Percentiles rank a stretch among this genome's conserved stretches.
Conservation (phyloP, 2,329 filamentous ascomycete species). For the Talaromyces rugulosus region DNA sequence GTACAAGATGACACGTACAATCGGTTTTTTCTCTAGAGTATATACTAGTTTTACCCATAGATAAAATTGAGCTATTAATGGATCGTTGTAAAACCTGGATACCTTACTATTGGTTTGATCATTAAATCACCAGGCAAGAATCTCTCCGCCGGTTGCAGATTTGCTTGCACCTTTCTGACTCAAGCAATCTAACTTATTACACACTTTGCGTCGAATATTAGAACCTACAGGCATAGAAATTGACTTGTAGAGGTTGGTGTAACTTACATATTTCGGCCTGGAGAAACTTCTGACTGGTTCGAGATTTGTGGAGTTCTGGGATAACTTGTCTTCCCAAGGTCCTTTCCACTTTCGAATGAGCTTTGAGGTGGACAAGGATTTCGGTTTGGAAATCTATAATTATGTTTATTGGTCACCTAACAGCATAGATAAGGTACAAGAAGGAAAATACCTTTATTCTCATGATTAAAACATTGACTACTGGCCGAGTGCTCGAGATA, state of each 20-base stretch:
- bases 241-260: neutral
- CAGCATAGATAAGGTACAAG: neutral
- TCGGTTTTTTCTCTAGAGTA: neutral
- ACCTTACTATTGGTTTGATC: neutral
- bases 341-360: constrained; percentile 15
- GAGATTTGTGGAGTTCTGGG: constrained; percentile 11
- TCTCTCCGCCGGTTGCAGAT: neutral
- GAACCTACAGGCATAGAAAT: neutral
- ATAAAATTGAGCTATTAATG: neutral
- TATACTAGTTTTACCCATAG: neutral
- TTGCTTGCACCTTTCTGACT: neutral
- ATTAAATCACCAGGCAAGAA: constrained; percentile 6
- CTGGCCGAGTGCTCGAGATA: neutral
- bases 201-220: neutral
- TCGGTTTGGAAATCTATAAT: constrained; percentile 6
- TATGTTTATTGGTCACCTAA: neutral
- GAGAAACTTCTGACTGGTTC: constrained; percentile 8
- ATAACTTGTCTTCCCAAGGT: constrained; percentile 11
- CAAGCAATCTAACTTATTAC: constrained; percentile 9
- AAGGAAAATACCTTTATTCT: constrained; percentile 2
- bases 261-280: constrained; percentile 14
- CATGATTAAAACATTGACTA: neutral
- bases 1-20: neutral
- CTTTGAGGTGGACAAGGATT: constrained; percentile 13
- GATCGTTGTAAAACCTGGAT: neutral